Evolutionary conservation across 805 yeast species (phyloP), one percentile per base, ranked within the genome.

Genomic region (Maudiozyma bulderi): DNA sequence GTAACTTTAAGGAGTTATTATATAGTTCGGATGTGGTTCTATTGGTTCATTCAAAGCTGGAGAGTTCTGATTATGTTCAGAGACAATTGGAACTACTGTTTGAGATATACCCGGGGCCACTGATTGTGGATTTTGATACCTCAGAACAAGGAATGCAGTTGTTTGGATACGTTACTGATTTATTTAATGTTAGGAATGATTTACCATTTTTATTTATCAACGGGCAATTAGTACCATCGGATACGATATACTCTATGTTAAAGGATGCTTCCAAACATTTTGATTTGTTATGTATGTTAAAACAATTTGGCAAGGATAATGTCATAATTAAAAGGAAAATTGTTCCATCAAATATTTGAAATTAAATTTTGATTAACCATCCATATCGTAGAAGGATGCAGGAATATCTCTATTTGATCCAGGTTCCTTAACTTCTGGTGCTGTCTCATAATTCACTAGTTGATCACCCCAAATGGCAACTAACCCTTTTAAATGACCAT

Each of bases 61-160:
- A 91, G 32, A 84, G 72, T 64, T 84, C 91, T 7, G 76, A 74
- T 59, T 70, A 71, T 45, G 75, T 87, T 58, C 88, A 86, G 68
- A 69, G 74, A 34, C 68, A 87, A 43, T 69, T 88, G 47, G 64
- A 66, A 20, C 76, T 74, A 31, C 76, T 77, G 55, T 86, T 86
- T 67, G 77, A 76, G 49, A 77, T 89, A 52, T 74, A 75, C 5
- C 96, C 96, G 1, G 71, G 73, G 38, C 89, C 88, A 1, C 63
- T 73, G 5, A 73, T 84, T 47, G 86, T 88, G 13, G 96, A 88
- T 61, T 71, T 88, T 45, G 95, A 89, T 64, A 73, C 73, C 57
- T 93, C 41, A 15, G 6, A 6, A 15, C 30, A 39, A 20, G 41
- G 87, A 63, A 71, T 73, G 39, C 73, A 84, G 60, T 20, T 39